Evolutionary conservation across 305 asterid species (phyloP).

Genomic region (Rubia peregrina): DNA sequence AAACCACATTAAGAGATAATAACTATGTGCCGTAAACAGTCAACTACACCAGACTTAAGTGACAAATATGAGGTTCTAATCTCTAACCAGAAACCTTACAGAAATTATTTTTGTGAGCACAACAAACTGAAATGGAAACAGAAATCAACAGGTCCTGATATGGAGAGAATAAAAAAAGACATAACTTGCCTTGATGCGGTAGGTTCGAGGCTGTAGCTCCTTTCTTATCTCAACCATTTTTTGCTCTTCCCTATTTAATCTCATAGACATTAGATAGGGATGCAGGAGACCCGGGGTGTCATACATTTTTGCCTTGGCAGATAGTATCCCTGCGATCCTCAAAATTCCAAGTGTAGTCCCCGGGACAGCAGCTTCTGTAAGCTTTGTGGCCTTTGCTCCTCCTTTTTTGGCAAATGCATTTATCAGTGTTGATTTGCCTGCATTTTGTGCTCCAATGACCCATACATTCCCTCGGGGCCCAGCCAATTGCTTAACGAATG

Average conservation of each 20-base stretch:
- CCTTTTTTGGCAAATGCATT: conserved; percentile 79
- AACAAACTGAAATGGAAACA: conserved; percentile 8
- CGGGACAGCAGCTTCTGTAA: conserved; percentile 89
- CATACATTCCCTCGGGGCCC: conserved; percentile 98
- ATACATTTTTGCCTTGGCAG: conserved; percentile 95
- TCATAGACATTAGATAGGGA: conserved; percentile 74
- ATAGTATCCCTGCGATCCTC: conserved; percentile 82
- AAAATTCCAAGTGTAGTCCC: conserved; percentile 93
- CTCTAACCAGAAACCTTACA: neutral
- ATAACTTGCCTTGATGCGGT: conserved; percentile 69
- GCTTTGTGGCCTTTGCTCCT: conserved; percentile 66
- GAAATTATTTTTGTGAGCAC: neutral
- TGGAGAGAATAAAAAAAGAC: conserved; percentile 7
- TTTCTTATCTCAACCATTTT: conserved; percentile 89
- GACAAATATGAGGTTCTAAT: neutral
- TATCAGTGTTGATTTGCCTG: conserved; percentile 85
- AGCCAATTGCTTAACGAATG: conserved; percentile 61
- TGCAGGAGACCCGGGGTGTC: conserved; percentile 95
- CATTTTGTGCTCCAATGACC: conserved; percentile 97
- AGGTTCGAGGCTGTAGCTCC: conserved; percentile 82
- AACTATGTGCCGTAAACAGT: neutral
- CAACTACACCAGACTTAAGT: conserved; percentile 9
- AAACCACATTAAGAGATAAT: neutral
- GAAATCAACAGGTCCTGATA: conserved; percentile 10
- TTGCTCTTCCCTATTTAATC: conserved; percentile 85